Conservation (phyloP, 2,329 filamentous ascomycete species). For the Nothomitra cinnamomea region DNA sequence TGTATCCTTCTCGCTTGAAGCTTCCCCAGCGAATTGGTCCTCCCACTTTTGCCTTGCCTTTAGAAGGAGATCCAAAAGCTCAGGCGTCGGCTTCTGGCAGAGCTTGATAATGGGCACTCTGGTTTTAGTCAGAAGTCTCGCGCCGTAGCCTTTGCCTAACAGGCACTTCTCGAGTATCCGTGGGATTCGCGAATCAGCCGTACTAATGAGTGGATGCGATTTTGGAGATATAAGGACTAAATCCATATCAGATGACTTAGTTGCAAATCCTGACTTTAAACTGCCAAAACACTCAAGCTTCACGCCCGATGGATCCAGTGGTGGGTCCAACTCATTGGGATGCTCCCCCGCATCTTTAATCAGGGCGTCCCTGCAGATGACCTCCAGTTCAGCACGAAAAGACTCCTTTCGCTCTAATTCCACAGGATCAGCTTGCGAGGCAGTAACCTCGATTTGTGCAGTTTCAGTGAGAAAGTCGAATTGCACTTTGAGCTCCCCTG, state of each 20-base stretch:
- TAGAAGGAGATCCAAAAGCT: slow-evolving; percentile 42
- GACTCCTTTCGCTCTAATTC: slow-evolving; percentile 56
- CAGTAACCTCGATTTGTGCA: slow-evolving; percentile 31
- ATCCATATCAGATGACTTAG: slow-evolving; percentile 81
- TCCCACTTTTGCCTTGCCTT: slow-evolving; percentile 60
- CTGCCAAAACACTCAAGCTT: slow-evolving; percentile 67
- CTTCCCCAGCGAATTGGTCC: slow-evolving; percentile 16
- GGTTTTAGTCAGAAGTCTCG: slow-evolving; percentile 59
- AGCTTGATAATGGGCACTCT: slow-evolving; percentile 79
- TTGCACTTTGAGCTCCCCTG: slow-evolving; percentile 18
- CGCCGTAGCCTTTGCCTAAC: slow-evolving; percentile 54
- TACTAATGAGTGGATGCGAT: slow-evolving; percentile 36
- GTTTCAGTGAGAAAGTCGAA: slow-evolving; percentile 25
- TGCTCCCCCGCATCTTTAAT: slow-evolving; percentile 31
- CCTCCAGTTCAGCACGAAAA: slow-evolving; percentile 49
- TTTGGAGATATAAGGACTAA: slow-evolving; percentile 55
- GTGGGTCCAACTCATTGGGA: slow-evolving; percentile 31
- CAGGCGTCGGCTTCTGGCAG: slow-evolving; percentile 50
- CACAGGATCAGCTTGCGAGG: slow-evolving; percentile 41
- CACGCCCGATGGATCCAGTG: slow-evolving; percentile 26
- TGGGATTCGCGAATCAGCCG: slow-evolving; percentile 45
- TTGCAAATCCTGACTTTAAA: slow-evolving; percentile 69
- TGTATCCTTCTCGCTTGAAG: neutral
- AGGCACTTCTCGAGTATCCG: slow-evolving; percentile 60
- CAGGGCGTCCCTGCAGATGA: slow-evolving; percentile 44